These are phyloP conservation scores for Sordariomycetes sp. DNA, from an alignment of 2,329 filamentous ascomycete genomes.

Conservation along the genomic window DNA sequence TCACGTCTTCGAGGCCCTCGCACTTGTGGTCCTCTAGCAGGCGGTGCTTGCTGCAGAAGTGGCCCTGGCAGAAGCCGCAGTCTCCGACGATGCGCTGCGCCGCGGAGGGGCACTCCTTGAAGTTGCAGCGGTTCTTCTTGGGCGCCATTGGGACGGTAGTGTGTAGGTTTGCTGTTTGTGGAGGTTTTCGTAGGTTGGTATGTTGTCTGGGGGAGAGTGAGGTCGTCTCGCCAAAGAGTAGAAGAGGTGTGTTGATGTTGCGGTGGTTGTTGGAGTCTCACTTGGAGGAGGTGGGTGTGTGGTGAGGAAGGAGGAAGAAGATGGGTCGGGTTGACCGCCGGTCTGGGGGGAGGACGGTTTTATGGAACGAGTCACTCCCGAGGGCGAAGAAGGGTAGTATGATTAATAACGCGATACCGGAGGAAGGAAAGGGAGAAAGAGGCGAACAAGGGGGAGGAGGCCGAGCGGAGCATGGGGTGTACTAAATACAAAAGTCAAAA, in stretches of 20 bases:
- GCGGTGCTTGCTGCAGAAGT: conserved; percentile 91
- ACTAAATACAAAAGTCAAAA: conserved; percentile 1
- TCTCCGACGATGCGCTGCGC: conserved; percentile 93
- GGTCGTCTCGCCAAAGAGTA: background rate
- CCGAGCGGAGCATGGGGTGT: background rate
- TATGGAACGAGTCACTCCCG: background rate
- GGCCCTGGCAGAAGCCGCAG: conserved; percentile 86
- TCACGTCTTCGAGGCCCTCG: conserved; percentile 75
- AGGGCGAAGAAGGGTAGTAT: background rate
- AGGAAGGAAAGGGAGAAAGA: background rate
- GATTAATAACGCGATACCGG: background rate
- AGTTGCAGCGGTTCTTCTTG: conserved; percentile 74
- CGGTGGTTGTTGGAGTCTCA: background rate
- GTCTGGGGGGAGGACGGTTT: background rate
- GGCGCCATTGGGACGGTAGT: conserved; percentile 39
- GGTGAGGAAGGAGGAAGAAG: conserved; percentile 1
- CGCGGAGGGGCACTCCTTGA: conserved; percentile 76
- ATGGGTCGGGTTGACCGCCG: background rate
- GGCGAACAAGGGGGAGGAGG: conserved; percentile 1
- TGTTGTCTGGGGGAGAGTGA: background rate
- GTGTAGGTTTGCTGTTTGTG: conserved; percentile 1
- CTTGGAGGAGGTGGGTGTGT: background rate
- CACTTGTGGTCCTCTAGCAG: conserved; percentile 93
- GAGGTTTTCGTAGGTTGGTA: background rate
- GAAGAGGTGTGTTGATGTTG: background rate